phyloP scores from a whole-genome alignment of 768 basidiomycete genomes.

The Hemileccinum impolitum region DNA sequence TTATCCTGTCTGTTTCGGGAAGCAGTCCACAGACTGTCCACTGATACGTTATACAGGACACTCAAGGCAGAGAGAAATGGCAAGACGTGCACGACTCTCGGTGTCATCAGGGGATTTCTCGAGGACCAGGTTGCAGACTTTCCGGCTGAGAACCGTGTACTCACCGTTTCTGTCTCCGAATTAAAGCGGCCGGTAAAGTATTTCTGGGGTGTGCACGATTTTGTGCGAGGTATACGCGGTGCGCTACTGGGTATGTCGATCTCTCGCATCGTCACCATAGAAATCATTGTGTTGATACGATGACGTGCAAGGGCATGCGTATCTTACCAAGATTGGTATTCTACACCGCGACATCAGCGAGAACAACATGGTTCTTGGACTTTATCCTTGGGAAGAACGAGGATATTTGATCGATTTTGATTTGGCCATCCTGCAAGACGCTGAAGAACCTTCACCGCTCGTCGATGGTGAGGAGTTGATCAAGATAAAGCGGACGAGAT shows the following conservation, averaged over 20 bases:
- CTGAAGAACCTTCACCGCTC: neutral
- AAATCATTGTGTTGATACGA: neutral
- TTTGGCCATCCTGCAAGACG: slow-evolving; percentile 4
- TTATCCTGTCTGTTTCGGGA: too few relatives aligned
- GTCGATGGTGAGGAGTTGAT: too few relatives aligned
- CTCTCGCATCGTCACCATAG: neutral
- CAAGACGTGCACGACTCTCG: too few relatives aligned
- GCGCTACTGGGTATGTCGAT: neutral
- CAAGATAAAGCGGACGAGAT: too few relatives aligned
- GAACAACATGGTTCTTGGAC: slow-evolving; percentile 27
- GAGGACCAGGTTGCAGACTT: neutral
- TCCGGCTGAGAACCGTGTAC: neutral
- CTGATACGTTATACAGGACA: too few relatives aligned
- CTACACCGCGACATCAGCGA: slow-evolving; percentile 27
- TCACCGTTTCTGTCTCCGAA: neutral
- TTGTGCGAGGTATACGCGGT: neutral
- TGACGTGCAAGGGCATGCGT: slow-evolving; percentile 8
- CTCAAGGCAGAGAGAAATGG: too few relatives aligned
- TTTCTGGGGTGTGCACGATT: slow-evolving; percentile 1
- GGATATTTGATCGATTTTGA: slow-evolving; percentile 34
- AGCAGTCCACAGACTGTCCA: too few relatives aligned
- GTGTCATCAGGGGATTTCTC: neutral
- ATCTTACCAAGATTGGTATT: slow-evolving; percentile 19
- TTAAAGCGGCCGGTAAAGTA: neutral
- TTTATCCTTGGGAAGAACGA: slow-evolving; percentile 5